Percentiles rank a stretch among this genome's conserved stretches.
Evolutionary conservation across 2,329 filamentous ascomycete species (phyloP).

Genomic region (Pseudocercospora ulei): DNA sequence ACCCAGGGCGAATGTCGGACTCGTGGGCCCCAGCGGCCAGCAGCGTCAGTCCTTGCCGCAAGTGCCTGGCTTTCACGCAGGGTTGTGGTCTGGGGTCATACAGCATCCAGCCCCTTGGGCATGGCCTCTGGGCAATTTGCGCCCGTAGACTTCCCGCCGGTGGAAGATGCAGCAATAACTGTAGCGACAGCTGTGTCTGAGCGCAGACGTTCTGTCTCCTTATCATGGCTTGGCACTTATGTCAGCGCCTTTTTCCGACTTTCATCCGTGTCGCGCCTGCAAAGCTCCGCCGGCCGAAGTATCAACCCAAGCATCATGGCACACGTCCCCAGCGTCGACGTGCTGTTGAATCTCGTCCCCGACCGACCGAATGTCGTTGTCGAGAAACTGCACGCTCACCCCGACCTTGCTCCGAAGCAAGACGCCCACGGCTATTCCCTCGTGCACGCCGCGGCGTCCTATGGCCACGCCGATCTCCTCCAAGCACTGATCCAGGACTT

Average conservation of each 20-base stretch:
- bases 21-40: background rate
- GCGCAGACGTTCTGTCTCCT: too few relatives aligned
- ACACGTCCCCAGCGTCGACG: constrained; percentile 37
- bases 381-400: constrained; percentile 61
- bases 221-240: background rate
- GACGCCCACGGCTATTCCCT: constrained; percentile 92
- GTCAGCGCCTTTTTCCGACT: background rate
- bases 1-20: too few relatives aligned
- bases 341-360: constrained; percentile 54
- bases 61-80: background rate
- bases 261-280: background rate
- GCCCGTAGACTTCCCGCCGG: constrained; percentile 2
- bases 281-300: background rate
- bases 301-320: constrained; percentile 23
- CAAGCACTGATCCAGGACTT: constrained; percentile 66
- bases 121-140: constrained; percentile 5
- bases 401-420: constrained; percentile 65
- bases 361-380: constrained; percentile 69
- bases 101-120: background rate
- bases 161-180: constrained; percentile 1
- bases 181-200: too few relatives aligned
- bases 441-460: constrained; percentile 84
- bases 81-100: constrained; percentile 3
- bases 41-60: background rate
- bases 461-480: constrained; percentile 74